phyloP scores from a whole-genome alignment of 2,329 filamentous ascomycete species.

The Diaporthe amygdali region DNA sequence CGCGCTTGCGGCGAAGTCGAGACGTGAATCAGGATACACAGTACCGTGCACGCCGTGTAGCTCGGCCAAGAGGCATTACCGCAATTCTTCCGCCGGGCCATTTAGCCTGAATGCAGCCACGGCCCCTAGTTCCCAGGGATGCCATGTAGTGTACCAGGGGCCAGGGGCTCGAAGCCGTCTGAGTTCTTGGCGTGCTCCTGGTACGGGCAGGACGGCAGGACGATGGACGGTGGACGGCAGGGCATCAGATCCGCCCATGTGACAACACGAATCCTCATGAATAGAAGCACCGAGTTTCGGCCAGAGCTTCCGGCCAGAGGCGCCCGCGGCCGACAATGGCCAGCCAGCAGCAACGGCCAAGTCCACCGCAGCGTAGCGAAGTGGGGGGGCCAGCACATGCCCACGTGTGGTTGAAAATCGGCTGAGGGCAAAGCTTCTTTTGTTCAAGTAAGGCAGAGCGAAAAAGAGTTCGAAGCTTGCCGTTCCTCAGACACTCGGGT shows the following conservation, averaged over 20 bases:
- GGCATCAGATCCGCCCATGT: slow-evolving; percentile 3
- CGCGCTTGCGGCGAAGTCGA: slow-evolving; percentile 1
- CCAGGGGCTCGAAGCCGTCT: not conserved
- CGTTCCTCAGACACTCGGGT: not conserved
- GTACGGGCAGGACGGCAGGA: not conserved
- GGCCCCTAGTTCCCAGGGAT: not conserved
- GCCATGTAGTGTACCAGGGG: not conserved
- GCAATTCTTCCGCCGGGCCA: slow-evolving; percentile 1
- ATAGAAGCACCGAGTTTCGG: not conserved
- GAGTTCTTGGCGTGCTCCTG: not conserved
- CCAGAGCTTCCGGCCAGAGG: not conserved
- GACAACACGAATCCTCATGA: not conserved
- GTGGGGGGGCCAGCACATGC: not conserved
- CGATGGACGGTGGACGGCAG: not conserved
- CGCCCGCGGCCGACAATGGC: not conserved
- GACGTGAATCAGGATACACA: not conserved
- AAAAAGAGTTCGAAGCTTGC: not conserved
- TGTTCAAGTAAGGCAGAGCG: not conserved
- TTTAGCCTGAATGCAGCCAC: slow-evolving; percentile 4
- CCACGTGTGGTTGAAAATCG: not conserved
- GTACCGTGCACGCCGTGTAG: not conserved
- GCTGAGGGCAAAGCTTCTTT: not conserved
- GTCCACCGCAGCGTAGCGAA: not conserved
- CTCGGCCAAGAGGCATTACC: slow-evolving; percentile 10
- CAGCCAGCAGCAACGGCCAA: not conserved